These are phyloP conservation scores for Penicillium sp. DNA, from an alignment of 2,329 filamentous ascomycete genomes.

Conservation along the genomic window DNA sequence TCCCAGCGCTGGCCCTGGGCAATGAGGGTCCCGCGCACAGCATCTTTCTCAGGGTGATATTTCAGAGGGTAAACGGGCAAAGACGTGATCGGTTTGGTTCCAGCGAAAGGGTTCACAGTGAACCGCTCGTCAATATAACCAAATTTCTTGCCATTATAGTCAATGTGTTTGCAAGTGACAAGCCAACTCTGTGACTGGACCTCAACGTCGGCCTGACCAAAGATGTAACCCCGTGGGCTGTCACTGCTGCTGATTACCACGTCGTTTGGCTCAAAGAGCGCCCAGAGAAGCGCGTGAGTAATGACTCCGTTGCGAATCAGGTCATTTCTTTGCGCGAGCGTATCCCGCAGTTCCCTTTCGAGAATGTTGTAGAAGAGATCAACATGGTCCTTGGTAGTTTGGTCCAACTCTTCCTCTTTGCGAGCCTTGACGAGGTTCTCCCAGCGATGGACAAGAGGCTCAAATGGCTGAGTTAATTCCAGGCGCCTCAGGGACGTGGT, in stretches of 20 bases:
- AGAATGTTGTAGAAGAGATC: constrained; percentile 52
- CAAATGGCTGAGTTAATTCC: constrained; percentile 62
- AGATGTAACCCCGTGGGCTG: constrained; percentile 14
- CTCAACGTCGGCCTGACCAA: background rate
- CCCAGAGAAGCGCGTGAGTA: constrained; percentile 51
- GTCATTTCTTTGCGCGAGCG: constrained; percentile 54
- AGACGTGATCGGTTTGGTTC: constrained; percentile 46
- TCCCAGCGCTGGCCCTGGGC: constrained; percentile 52
- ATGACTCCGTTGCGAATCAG: constrained; percentile 57
- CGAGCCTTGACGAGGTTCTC: constrained; percentile 47
- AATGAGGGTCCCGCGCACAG: constrained; percentile 43
- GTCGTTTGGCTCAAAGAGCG: constrained; percentile 39
- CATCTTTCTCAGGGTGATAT: constrained; percentile 45
- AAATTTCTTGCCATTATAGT: constrained; percentile 24
- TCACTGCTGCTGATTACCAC: constrained; percentile 10
- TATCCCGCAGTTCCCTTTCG: constrained; percentile 53
- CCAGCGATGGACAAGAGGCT: constrained; percentile 69
- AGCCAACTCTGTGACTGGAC: constrained; percentile 10
- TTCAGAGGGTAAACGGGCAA: constrained; percentile 49
- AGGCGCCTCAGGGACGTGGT: constrained; percentile 61
- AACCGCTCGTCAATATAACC: constrained; percentile 11
- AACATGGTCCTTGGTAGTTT: constrained; percentile 50
- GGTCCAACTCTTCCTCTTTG: constrained; percentile 46
- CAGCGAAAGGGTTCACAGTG: constrained; percentile 14
- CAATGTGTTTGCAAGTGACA: constrained; percentile 15